Percentiles rank a stretch among this genome's conserved stretches.
Conservation (phyloP, 2,329 filamentous ascomycete species). For the Gaeumannomyces sp. region DNA sequence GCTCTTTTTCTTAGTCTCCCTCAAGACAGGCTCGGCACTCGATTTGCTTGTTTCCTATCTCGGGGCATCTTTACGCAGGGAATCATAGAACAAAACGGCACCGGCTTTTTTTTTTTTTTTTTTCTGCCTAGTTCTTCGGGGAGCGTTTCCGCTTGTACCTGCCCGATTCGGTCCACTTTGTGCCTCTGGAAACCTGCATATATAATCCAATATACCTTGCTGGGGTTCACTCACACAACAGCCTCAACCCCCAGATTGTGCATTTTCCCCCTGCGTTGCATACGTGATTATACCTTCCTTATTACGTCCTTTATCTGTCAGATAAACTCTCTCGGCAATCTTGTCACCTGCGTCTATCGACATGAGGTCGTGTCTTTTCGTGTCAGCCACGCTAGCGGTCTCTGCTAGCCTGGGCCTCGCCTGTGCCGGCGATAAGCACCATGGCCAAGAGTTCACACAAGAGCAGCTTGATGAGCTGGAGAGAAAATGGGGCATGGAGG, state of each 20-base stretch:
- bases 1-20: neutral
- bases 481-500: constrained; percentile 52
- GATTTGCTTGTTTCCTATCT: neutral
- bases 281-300: neutral
- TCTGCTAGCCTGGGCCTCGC: constrained; percentile 19
- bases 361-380: neutral
- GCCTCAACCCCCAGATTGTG: neutral
- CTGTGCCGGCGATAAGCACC: constrained; percentile 27
- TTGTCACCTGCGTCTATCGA: neutral
- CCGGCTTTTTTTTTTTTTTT: neutral
- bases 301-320: neutral
- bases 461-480: constrained; percentile 48
- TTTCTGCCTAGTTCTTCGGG: no score
- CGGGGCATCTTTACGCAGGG: neutral
- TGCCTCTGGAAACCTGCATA: neutral
- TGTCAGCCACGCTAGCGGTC: neutral
- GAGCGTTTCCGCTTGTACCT: neutral
- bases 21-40: neutral
- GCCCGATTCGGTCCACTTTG: neutral
- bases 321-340: neutral
- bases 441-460: constrained; percentile 36
- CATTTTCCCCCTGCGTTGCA: neutral
- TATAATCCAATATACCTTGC: neutral
- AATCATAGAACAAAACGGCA: neutral
- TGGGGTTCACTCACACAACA: neutral